phyloP scores from a whole-genome alignment of 139 green algal genomes.

The Coelastrella sp. region DNA sequence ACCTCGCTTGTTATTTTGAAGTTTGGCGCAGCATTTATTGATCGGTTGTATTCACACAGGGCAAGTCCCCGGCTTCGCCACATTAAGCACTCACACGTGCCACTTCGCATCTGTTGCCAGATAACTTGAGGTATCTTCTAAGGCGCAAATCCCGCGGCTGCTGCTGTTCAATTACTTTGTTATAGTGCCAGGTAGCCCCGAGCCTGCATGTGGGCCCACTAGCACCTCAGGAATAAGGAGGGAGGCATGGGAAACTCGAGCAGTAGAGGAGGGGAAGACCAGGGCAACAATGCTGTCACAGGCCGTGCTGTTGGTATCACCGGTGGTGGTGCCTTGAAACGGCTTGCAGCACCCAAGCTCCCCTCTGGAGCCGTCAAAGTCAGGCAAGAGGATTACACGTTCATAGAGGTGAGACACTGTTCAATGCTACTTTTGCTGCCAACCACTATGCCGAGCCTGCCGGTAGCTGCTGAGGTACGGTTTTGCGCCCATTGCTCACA shows the following conservation, averaged over 20 bases:
- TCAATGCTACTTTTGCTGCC: background rate
- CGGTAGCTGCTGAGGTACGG: background rate
- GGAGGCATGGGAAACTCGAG: slow-evolving; percentile 29
- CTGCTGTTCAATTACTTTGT: no score
- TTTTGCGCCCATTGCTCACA: slow-evolving; percentile 43
- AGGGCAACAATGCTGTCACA: slow-evolving; percentile 35
- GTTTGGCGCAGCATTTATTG: no score
- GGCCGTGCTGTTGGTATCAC: slow-evolving; percentile 74
- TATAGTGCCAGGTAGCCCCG: background rate
- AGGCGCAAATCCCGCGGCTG: no score
- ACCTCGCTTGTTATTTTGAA: no score
- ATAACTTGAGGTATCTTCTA: no score
- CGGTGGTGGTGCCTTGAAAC: slow-evolving; percentile 59
- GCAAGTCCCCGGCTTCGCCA: no score
- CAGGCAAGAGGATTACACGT: slow-evolving; percentile 68
- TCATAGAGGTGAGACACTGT: slow-evolving; percentile 72
- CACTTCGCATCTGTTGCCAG: background rate
- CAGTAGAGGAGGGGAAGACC: slow-evolving; percentile 7
- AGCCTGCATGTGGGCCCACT: background rate
- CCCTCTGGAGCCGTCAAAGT: slow-evolving; percentile 59
- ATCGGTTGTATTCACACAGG: no score
- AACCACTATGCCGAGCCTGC: background rate
- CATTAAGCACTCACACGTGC: background rate
- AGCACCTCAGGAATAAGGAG: background rate
- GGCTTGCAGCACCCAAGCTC: slow-evolving; percentile 54